Conservation (phyloP, 768 basidiomycete species). For the Mycena floridula region DNA sequence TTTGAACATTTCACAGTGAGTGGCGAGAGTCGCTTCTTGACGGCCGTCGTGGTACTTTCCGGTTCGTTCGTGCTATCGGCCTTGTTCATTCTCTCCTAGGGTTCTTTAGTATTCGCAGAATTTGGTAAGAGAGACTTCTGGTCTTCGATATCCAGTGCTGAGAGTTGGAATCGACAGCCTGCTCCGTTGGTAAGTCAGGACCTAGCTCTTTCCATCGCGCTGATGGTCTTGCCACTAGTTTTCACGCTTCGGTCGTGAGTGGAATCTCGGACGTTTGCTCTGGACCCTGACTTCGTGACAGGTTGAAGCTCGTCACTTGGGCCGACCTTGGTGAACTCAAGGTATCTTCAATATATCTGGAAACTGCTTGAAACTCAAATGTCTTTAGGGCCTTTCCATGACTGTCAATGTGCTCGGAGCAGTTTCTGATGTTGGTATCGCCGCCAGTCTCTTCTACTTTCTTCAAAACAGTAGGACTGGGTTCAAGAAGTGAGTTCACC, state of each 20-base stretch:
- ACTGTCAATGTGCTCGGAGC: conserved; percentile 49
- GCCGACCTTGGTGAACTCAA: conserved; percentile 37
- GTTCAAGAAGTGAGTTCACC: conserved; percentile 36
- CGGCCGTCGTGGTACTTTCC: conserved; percentile 33
- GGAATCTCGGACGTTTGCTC: not conserved
- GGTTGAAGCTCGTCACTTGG: conserved; percentile 39
- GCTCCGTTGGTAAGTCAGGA: conserved; percentile 33
- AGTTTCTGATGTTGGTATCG: conserved; percentile 43
- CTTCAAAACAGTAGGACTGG: conserved; percentile 46
- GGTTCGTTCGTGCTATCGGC: not conserved
- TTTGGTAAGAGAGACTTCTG: conserved; percentile 49
- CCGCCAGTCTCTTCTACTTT: conserved; percentile 41
- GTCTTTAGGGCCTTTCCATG: conserved; percentile 44
- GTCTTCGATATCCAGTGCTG: too few species aligned
- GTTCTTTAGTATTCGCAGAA: conserved; percentile 38
- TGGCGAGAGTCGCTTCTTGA: conserved; percentile 36
- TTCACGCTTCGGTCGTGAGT: conserved; percentile 45
- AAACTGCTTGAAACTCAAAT: conserved; percentile 3
- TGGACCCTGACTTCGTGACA: conserved; percentile 15
- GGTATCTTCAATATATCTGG: conserved; percentile 16
- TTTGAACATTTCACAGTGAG: conserved; percentile 33
- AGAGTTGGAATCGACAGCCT: conserved; percentile 27
- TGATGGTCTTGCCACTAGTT: conserved; percentile 18
- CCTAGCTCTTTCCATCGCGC: conserved; percentile 1
- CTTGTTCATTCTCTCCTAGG: conserved; percentile 17